phyloP scores from a whole-genome alignment of 1,139 yeast genomes.

The Kluyveromyces sp. region DNA sequence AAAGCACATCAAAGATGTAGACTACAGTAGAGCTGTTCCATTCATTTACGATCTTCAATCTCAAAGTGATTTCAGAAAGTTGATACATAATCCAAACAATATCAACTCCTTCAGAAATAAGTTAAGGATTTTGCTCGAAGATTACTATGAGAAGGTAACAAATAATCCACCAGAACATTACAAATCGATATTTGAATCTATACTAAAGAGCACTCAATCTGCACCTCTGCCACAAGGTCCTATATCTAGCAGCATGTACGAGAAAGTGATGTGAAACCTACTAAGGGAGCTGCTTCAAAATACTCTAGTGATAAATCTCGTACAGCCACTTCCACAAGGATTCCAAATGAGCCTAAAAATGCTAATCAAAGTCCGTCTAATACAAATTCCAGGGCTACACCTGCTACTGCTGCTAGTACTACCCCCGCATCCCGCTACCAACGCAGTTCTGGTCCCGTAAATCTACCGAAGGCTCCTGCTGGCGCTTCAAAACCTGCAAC shows the following conservation, averaged over 20 bases:
- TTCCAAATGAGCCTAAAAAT: not conserved
- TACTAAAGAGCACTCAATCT: not conserved
- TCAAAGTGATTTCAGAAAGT: not conserved
- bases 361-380: too few species aligned
- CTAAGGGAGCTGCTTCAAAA: slow-evolving; percentile 3
- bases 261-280: slow-evolving; percentile 4
- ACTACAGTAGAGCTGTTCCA: not conserved
- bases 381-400: not conserved
- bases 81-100: not conserved
- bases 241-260: slow-evolving; percentile 2
- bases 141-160: slow-evolving; percentile 2
- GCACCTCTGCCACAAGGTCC: not conserved
- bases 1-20: slow-evolving; percentile 2
- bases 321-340: not conserved
- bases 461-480: slow-evolving; percentile 4
- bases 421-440: slow-evolving; percentile 4
- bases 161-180: slow-evolving; percentile 2
- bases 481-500: not conserved
- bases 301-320: not conserved
- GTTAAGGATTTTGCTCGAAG: slow-evolving; percentile 1
- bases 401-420: not conserved
- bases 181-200: not conserved
- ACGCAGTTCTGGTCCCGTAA: not conserved
- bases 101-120: slow-evolving; percentile 4
- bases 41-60: not conserved